A percentile compares a stretch with the other conserved stretches of the same genome.
phyloP scores from a whole-genome alignment of 805 yeast genomes.

The Starmera amethionina region DNA sequence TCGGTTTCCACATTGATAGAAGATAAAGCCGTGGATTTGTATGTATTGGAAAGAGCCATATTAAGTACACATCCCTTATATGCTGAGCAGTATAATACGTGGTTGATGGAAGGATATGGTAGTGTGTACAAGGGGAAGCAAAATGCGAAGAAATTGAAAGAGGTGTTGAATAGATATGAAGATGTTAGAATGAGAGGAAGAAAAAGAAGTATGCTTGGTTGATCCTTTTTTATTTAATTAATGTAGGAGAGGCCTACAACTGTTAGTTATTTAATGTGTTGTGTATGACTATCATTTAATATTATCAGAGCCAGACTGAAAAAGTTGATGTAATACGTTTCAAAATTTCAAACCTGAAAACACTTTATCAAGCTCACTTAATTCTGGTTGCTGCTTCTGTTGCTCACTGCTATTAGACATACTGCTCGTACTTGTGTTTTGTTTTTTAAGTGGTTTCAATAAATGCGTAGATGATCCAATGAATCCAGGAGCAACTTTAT shows the following conservation, averaged over 20 bases:
- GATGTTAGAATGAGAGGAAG: conserved; percentile 89
- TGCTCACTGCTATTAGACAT: too few relatives aligned
- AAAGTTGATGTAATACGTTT: too few relatives aligned
- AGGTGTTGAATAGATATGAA: conserved; percentile 55
- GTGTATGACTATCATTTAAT: too few relatives aligned
- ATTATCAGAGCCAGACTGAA: too few relatives aligned
- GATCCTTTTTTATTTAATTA: not conserved
- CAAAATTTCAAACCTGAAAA: too few relatives aligned
- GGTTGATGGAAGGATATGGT: conserved; percentile 68
- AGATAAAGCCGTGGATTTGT: conserved; percentile 95
- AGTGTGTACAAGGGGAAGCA: conserved; percentile 23
- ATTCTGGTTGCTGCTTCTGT: too few relatives aligned
- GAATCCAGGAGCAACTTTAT: conserved; percentile 34
- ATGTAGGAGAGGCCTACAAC: too few relatives aligned
- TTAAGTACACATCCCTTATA: conserved; percentile 80
- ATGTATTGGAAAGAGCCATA: conserved; percentile 88
- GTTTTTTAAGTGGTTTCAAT: conserved; percentile 12
- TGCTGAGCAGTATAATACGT: conserved; percentile 50
- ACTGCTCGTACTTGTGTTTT: too few relatives aligned
- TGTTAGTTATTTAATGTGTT: too few relatives aligned
- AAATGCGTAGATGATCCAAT: conserved; percentile 15
- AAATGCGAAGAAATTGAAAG: conserved; percentile 34
- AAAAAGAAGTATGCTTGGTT: conserved; percentile 91
- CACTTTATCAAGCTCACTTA: too few relatives aligned
- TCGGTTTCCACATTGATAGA: conserved; percentile 68